phyloP scores from a whole-genome alignment of 179 eudicot species.

The Camellia oleifera region DNA sequence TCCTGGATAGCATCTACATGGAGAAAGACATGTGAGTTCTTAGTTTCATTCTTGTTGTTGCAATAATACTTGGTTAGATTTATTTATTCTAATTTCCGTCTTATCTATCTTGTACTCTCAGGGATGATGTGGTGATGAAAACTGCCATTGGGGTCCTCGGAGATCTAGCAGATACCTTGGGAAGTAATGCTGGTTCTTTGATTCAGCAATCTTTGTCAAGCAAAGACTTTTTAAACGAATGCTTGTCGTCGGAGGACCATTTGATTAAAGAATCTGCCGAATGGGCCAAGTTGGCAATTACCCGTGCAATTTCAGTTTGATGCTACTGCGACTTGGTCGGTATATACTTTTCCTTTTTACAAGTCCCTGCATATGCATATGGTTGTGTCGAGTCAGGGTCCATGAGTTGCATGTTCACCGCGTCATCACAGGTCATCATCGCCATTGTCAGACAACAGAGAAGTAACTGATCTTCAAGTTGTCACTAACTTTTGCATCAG shows the following conservation, averaged over 20 bases:
- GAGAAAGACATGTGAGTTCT: conserved; percentile 81
- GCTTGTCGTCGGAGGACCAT: conserved; percentile 78
- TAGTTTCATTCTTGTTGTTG: neutral
- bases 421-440: conserved; percentile 46
- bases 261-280: conserved; percentile 83
- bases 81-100: neutral
- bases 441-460: conserved; percentile 52
- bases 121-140: conserved; percentile 81
- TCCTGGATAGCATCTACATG: conserved; percentile 74
- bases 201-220: conserved; percentile 73
- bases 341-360: conserved; percentile 42
- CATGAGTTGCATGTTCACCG: conserved; percentile 48
- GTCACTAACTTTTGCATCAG: conserved; percentile 73
- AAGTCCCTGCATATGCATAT: conserved; percentile 74
- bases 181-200: conserved; percentile 61
- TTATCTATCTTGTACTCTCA: conserved; percentile 13
- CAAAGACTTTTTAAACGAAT: conserved; percentile 65
- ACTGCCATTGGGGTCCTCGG: conserved; percentile 86
- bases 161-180: conserved; percentile 88
- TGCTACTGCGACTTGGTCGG: conserved; percentile 31
- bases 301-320: conserved; percentile 61
- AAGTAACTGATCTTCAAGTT: conserved; percentile 41
- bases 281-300: conserved; percentile 83
- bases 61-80: neutral
- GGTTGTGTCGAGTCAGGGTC: conserved; percentile 61